Evolutionary conservation across 192 early-diverging fungal species (phyloP), one percentile per base, ranked within the genome.

Genomic region (Entrophospora sp.): DNA sequence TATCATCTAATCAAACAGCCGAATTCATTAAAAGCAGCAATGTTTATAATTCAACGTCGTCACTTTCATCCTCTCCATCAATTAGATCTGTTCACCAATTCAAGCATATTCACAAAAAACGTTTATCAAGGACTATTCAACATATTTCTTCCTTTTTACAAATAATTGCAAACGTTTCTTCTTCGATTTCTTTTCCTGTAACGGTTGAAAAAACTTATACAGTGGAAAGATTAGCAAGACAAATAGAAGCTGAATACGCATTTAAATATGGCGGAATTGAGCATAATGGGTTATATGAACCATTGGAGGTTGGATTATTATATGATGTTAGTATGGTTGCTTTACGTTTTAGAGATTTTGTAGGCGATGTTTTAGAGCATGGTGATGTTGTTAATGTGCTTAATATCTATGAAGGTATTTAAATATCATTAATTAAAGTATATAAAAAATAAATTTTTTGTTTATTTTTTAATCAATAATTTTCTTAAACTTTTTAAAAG

Each of bases 241-340:
- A 82, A 66, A 87, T 88, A 44, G 87, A 89, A 48, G 87, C 87
- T 18, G 87, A 89, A 70, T 86, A 82, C 61, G 77, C 82, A 7
- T 83, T 83, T 37, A 65, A 65, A 53, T 65, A 25, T 30, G 34
- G 48, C 27, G 64, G 48, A 38, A 53, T 65, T 42, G 64, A 65
- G 18, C 34, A 51, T 2, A 25, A 13, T 28, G 25, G 16, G 52
- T 44, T 60, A 49, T 75, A 73, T 68, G 56, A 72, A 8, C 46
- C 76, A 18, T 25, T 68, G 25, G 57, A 71, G 35, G 51, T 37
- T 5, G 67, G 61, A 3, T 48, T 61, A 16, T 22, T 67, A 34
- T 65, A 65, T 35, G 44, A 53, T 46, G 61, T 46, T 51, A 43
- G 63, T 31, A 65, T 65, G 64, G 34, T 65, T 24, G 37, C 64